Evolutionary conservation across 371 early-diverging fungal genomes (phyloP).

Genomic region (Saksenaea vasiformis): DNA sequence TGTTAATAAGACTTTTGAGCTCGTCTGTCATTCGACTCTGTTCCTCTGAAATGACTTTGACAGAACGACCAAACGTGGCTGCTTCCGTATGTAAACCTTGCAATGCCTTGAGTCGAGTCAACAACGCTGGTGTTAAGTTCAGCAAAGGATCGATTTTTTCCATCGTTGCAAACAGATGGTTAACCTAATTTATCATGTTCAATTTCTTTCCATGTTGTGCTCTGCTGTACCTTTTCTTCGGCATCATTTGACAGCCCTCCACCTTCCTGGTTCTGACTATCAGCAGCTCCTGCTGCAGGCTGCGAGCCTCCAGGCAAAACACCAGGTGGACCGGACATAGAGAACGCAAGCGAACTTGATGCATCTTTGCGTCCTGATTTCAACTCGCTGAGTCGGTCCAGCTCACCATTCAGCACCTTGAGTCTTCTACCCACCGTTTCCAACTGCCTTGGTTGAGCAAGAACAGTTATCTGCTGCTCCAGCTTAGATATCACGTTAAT

Average conservation of each 20-base stretch:
- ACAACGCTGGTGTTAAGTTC: slow-evolving; percentile 76
- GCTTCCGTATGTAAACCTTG: slow-evolving; percentile 84
- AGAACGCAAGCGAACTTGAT: slow-evolving; percentile 23
- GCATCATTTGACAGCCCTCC: slow-evolving; percentile 20
- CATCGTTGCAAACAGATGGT: slow-evolving; percentile 71
- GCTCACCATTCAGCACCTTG: slow-evolving; percentile 67
- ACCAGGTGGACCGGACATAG: slow-evolving; percentile 11
- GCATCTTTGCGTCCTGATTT: slow-evolving; percentile 54
- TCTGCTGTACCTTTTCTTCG: slow-evolving; percentile 29
- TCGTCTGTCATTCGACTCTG: slow-evolving; percentile 74
- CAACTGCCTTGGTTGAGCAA: slow-evolving; percentile 80
- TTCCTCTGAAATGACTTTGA: slow-evolving; percentile 72
- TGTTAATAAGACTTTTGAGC: slow-evolving; percentile 64
- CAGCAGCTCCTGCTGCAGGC: slow-evolving; percentile 13
- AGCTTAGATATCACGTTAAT: slow-evolving; percentile 73
- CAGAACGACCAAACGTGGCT: slow-evolving; percentile 73
- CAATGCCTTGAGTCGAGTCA: slow-evolving; percentile 79
- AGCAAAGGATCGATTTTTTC: slow-evolving; percentile 80
- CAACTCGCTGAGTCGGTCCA: slow-evolving; percentile 78
- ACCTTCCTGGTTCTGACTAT: slow-evolving; percentile 15
- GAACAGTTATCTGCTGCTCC: slow-evolving; percentile 76
- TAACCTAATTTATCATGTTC: slow-evolving; percentile 46
- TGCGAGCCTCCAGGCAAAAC: neutral
- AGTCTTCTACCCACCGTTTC: slow-evolving; percentile 75
- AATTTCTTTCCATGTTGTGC: neutral